Evolutionary conservation across 495 filamentous ascomycete species (phyloP), one percentile per base, ranked within the genome.

Genomic region (Aspergillus funiculosus): DNA sequence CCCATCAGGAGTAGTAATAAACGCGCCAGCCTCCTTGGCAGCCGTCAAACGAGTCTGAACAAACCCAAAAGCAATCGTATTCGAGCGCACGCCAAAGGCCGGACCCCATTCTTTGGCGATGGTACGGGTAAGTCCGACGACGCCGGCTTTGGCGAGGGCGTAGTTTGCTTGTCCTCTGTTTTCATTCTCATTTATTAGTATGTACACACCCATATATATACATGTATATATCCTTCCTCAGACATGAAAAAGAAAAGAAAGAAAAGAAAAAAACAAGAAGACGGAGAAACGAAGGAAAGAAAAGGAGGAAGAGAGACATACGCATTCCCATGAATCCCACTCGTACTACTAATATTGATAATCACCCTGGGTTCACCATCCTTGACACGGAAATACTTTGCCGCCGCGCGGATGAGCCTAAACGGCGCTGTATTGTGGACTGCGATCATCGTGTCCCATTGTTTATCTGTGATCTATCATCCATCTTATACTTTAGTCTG

Each of bases 41-140:
- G 74, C 81, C 1, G 87, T 94, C 42, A 92, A 65, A 0, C 88
- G 74, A 3, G 88, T 94, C 51, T 75, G 61, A 45, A 92, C 89
- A 61, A 78, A 76, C 3, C 88, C 87, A 48, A 91, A 91, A 27
- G 87, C 86, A 45, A 92, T 69, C 11, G 87, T 87, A 64, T 94
- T 94, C 10, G 85, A 79, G 30, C 88, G 72, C 1, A 94, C 87
- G 31, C 87, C 87, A 54, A 88, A 94, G 15, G 71, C 61, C 0
- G 88, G 88, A 26, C 88, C 88, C 87, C 88, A 94, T 73, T 94
- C 88, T 67, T 94, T 94, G 19, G 88, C 87, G 58, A 94, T 87
- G 8, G 85, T 86, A 63, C 89, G 88, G 40, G 84, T 86, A 5
- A 94, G 68, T 2, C 88, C 88, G 8, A 77, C 75, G 8, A 91